A percentile compares a stretch with the other conserved stretches of the same genome.
Evolutionary conservation across 1,284 basidiomycete species (phyloP).

Genomic region (Marasmius tenuissimus): DNA sequence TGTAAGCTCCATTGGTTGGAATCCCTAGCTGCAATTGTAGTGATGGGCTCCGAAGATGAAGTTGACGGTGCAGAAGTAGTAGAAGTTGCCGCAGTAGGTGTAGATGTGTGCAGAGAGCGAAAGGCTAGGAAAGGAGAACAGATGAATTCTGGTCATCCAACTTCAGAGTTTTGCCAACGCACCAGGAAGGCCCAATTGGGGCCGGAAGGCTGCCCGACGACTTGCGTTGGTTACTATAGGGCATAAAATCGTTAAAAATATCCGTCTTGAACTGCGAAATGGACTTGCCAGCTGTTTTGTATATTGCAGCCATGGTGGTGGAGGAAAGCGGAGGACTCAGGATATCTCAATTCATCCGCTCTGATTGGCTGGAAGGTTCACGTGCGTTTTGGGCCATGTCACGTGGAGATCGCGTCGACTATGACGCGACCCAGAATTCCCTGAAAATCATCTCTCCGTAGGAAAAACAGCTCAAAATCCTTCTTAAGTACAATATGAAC

Average conservation of each 20-base stretch:
- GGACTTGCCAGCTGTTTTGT: slow-evolving; percentile 47
- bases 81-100: slow-evolving; percentile 15
- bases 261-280: not conserved
- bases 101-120: slow-evolving; percentile 59
- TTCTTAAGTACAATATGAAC: not conserved
- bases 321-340: slow-evolving; percentile 15
- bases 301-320: slow-evolving; percentile 49
- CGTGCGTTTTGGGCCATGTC: not conserved
- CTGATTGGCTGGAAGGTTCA: slow-evolving; percentile 12
- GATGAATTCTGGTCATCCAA: not conserved
- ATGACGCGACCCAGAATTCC: not conserved
- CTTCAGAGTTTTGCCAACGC: slow-evolving; percentile 16
- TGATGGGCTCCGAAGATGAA: slow-evolving; percentile 54
- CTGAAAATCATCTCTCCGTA: not conserved
- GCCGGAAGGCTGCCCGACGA: slow-evolving; percentile 46
- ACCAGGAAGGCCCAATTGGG: slow-evolving; percentile 47
- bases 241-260: slow-evolving; percentile 7
- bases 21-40: slow-evolving; percentile 68
- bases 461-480: not conserved
- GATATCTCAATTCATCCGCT: slow-evolving; percentile 4
- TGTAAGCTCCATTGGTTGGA: slow-evolving; percentile 87
- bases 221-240: slow-evolving; percentile 39
- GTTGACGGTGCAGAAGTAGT: slow-evolving; percentile 42
- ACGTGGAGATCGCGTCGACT: not conserved
- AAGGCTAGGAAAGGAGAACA: slow-evolving; percentile 34